Evolutionary conservation across 345 rosid genomes (phyloP), one percentile per base, ranked within the genome.

Genomic region (Linum trigynum): DNA sequence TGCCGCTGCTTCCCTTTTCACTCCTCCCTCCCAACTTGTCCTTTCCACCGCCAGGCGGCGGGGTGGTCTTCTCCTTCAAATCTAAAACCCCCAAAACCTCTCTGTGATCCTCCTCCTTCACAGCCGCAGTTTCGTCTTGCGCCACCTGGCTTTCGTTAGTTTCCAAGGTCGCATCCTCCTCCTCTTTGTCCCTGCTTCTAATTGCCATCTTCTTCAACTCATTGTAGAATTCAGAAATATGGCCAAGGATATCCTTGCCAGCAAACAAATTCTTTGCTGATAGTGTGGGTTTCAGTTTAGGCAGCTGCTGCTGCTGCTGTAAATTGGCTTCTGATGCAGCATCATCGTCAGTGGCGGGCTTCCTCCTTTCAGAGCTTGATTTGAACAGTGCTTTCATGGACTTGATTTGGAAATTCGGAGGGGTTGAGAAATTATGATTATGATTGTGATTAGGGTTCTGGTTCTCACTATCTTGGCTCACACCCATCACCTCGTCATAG

Each of bases 241-340:
- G 99, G 6, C 74, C 75, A 1, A 94, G 68, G 68, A 90, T 83
- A 65, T 88, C 94, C 70, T 74, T 85, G n/a, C 97, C 95, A 0
- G 82, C 86, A 48, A 90, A 90, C 70, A 94, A 78, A 68, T 90
- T 90, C 73, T 87, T 84, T 0, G 96, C 89, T 12, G 99, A 94
- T 16, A 84, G 72, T 5, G 89, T 90, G 78, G 81, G 81, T 75
- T 85, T 90, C 32, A 94, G 74, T 69, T 69, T 72, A 5, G 88
- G 86, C 9, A 56, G 36, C 36, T n/a, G n/a, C 32, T 23, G 0
- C 32, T 23, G 32, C 32, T 23, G 32, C 32, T 23, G 32, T 23
- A 81, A 84, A 45, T 86, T 75, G 38, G 64, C 72, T 53, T 57
- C 75, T 14, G 67, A 39, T 17, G 53, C 68, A 23, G 32, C 32